Conservation (phyloP, 2,329 filamentous ascomycete genomes). For the Graphiopsis chlorocephala region DNA sequence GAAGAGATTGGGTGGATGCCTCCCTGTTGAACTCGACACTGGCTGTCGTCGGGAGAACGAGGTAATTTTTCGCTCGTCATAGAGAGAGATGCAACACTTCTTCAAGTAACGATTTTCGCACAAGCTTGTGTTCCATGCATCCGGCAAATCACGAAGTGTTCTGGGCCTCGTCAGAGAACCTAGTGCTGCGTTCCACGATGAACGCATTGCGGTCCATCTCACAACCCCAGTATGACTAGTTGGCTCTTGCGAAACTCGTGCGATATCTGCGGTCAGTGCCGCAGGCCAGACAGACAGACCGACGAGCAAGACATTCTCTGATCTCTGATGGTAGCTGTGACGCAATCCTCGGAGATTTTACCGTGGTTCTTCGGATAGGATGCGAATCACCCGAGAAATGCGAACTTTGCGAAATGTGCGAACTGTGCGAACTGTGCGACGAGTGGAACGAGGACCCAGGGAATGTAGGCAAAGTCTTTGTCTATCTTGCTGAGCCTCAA, state of each 20-base stretch:
- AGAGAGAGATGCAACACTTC: not conserved
- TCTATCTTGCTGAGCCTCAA: not conserved
- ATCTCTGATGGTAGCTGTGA: not conserved
- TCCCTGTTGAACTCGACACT: not conserved
- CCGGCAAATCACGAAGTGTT: not conserved
- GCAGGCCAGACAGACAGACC: no score
- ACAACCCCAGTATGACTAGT: not conserved
- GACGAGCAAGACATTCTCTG: no score
- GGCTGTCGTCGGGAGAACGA: not conserved
- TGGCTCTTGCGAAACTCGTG: not conserved
- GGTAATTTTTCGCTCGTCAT: not conserved
- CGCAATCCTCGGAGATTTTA: not conserved
- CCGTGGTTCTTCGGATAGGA: not conserved
- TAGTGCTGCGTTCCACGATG: not conserved
- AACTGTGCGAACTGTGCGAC: not conserved
- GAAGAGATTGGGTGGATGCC: slow-evolving; percentile 11
- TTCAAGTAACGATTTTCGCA: no score
- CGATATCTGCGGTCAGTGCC: no score
- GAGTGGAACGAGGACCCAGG: not conserved
- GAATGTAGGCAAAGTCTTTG: not conserved
- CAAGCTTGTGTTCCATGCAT: no score
- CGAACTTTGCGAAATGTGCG: not conserved
- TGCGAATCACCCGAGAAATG: not conserved
- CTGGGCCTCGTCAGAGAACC: not conserved
- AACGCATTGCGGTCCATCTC: no score